Evolutionary conservation across 495 filamentous ascomycete genomes (phyloP), one percentile per base, ranked within the genome.

Genomic region (Antarctomyces pellizariae): DNA sequence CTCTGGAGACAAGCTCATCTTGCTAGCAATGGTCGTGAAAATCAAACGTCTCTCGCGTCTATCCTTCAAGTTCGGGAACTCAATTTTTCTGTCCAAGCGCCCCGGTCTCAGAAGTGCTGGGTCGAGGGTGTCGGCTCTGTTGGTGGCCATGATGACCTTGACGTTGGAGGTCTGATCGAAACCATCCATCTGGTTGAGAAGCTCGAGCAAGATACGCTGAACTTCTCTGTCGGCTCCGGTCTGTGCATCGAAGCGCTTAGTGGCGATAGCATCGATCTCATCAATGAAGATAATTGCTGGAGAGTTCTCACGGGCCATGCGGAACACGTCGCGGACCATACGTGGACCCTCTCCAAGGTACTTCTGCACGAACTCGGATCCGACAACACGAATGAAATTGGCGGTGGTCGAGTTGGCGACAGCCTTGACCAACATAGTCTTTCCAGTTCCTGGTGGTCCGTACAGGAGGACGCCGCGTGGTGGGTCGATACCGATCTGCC

Each of bases 101-200:
- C 86, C 86, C 11, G 86, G 86, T 32, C 86, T 77, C 24, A 97
- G 65, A 38, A 97, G 54, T 7, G 86, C 86, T 3, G 86, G 86
- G 44, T 97, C 86, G 26, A 97, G 59, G 8, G 89, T 97, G 43
- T 97, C 86, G 25, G 86, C 89, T 38, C 86, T 70, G 56, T 97
- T 97, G 36, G 86, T 97, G 31, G 86, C 86, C 86, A 97, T 97
- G 56, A 97, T 95, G 43, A 97, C 86, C 53, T 97, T 97, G 48
- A 97, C 89, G 46, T 95, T 95, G 52, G 78, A 75, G 2, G 80
- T 84, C 48, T 95, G 86, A 48, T 97, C 86, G 54, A 97, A 97
- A 35, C 86, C 86, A 50, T 97, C 86, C 86, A 97, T 95, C 53
- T 97, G 86, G 54, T 97, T 97, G 32, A 97, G 68, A 33, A 97